A percentile compares a stretch with the other conserved stretches of the same genome.
Evolutionary conservation across 768 basidiomycete genomes (phyloP).

Genomic region (Auricularia sp.): DNA sequence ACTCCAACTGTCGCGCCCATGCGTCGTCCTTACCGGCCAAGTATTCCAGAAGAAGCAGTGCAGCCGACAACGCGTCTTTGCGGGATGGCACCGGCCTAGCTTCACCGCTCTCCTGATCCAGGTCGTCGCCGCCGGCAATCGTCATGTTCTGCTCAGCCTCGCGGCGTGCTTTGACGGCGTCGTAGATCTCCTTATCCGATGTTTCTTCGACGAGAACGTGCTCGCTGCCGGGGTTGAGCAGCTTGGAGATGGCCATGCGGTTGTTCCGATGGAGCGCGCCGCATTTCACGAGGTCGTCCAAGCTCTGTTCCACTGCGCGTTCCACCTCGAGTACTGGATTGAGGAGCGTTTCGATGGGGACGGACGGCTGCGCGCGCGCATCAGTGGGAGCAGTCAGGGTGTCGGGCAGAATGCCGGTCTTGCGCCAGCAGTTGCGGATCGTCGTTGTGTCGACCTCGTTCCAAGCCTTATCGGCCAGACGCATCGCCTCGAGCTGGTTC

Average conservation of each 20-base stretch:
- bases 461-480: slow-evolving; percentile 26
- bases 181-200: too few species aligned
- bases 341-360: slow-evolving; percentile 17
- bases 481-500: slow-evolving; percentile 30
- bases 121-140: too few species aligned
- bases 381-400: neutral
- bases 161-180: too few species aligned
- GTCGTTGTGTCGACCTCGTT: slow-evolving; percentile 20
- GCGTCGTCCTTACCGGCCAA: too few species aligned
- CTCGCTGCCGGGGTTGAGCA: slow-evolving; percentile 18
- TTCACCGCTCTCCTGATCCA: too few species aligned
- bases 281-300: slow-evolving; percentile 14
- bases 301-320: slow-evolving; percentile 14
- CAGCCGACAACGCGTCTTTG: too few species aligned
- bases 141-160: too few species aligned
- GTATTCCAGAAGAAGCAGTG: too few species aligned
- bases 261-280: slow-evolving; percentile 12
- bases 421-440: slow-evolving; percentile 29
- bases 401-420: slow-evolving; percentile 22
- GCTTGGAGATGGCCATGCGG: slow-evolving; percentile 17
- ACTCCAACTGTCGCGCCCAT: too few species aligned
- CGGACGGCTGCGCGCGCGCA: slow-evolving; percentile 2
- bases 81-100: too few species aligned
- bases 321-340: slow-evolving; percentile 6
- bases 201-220: neutral